Evolutionary conservation across 352 stramenopile species (phyloP).

Genomic region (Pythium periplocum): DNA sequence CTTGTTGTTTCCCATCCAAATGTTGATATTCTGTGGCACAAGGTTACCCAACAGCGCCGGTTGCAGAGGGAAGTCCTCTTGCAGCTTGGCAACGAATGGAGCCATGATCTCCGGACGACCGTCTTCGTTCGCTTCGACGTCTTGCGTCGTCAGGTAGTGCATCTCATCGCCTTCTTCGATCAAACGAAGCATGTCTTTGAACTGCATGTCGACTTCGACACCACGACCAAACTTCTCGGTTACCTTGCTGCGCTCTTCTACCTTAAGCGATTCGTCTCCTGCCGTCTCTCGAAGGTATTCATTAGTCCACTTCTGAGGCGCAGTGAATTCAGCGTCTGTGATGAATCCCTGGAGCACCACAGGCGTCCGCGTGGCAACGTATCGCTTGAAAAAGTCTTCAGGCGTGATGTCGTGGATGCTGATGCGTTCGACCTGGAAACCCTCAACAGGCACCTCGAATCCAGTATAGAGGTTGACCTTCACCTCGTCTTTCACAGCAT

Average conservation of each 20-base stretch:
- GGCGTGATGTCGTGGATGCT: constrained; percentile 44
- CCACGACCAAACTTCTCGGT: constrained; percentile 82
- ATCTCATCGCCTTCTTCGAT: constrained; percentile 64
- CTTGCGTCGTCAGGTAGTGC: constrained; percentile 89
- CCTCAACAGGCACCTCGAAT: constrained; percentile 34
- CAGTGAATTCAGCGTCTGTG: constrained; percentile 42
- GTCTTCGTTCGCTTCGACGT: constrained; percentile 74
- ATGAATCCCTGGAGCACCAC: constrained; percentile 73
- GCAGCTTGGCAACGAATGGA: constrained; percentile 71
- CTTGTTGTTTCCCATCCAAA: constrained; percentile 94
- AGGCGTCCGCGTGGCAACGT: constrained; percentile 70
- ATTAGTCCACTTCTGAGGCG: constrained; percentile 68
- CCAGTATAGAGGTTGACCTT: constrained; percentile 56
- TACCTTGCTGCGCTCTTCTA: constrained; percentile 65
- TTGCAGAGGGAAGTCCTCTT: constrained; percentile 77
- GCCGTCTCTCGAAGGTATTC: constrained; percentile 57
- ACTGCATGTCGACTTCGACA: constrained; percentile 82
- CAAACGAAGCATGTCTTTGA: constrained; percentile 68
- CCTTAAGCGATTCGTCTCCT: constrained; percentile 61
- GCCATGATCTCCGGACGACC: constrained; percentile 82
- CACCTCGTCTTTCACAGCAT: background rate
- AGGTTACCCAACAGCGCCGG: constrained; percentile 85
- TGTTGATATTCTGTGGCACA: constrained; percentile 93
- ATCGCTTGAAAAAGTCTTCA: constrained; percentile 73
- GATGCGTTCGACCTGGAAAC: constrained; percentile 51